A percentile compares a stretch with the other conserved stretches of the same genome.
phyloP scores from a whole-genome alignment of 2,329 filamentous ascomycete genomes.

The Talaromyces sp. region DNA sequence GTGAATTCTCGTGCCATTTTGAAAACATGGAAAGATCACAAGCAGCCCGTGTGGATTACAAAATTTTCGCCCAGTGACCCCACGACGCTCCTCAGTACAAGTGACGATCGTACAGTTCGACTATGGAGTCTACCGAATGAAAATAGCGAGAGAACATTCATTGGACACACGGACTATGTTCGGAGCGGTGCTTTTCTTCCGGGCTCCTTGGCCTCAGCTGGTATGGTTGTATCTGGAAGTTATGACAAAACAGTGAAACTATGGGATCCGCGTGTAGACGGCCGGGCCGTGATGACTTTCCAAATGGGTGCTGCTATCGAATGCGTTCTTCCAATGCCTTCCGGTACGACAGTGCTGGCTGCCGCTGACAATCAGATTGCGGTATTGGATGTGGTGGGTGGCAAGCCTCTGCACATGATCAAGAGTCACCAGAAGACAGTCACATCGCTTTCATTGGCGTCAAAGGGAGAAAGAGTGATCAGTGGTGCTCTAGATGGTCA shows the following conservation, averaged over 20 bases:
- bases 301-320: constrained; percentile 90
- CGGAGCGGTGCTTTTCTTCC: constrained; percentile 84
- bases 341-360: constrained; percentile 80
- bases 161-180: constrained; percentile 90
- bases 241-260: constrained; percentile 92
- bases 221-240: constrained; percentile 80
- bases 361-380: constrained; percentile 82
- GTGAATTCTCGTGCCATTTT: constrained; percentile 83
- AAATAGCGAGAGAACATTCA: constrained; percentile 70
- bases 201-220: constrained; percentile 55
- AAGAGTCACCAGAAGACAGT: constrained; percentile 98
- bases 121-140: constrained; percentile 89
- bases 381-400: constrained; percentile 88
- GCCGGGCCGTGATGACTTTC: constrained; percentile 79
- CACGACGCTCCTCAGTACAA: constrained; percentile 81
- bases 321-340: constrained; percentile 78
- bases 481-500: constrained; percentile 91
- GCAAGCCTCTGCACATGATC: constrained; percentile 79
- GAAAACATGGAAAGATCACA: constrained; percentile 92
- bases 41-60: constrained; percentile 88
- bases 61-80: constrained; percentile 87
- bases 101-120: constrained; percentile 87
- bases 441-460: constrained; percentile 77
- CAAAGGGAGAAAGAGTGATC: constrained; percentile 73
- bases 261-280: constrained; percentile 79